Percentiles rank a stretch among this genome's conserved stretches.
These are phyloP conservation scores for Coemansia furcata DNA, from an alignment of 192 early-diverging fungal species.

Conservation along the genomic window DNA sequence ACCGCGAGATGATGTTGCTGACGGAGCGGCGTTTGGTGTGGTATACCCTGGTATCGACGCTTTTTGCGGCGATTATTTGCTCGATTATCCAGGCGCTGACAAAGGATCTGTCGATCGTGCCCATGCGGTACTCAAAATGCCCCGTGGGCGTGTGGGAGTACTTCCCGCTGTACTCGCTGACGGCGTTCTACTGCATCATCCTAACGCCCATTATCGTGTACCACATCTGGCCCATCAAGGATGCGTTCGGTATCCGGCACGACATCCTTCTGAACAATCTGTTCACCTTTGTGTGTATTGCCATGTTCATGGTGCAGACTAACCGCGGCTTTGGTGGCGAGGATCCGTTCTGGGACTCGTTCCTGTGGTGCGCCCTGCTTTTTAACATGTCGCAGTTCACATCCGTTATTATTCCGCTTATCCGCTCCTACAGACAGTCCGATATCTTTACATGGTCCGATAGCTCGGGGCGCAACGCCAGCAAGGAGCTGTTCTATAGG, in stretches of 20 bases:
- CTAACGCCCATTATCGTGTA: slow-evolving; percentile 50
- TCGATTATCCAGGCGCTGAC: slow-evolving; percentile 47
- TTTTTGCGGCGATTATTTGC: slow-evolving; percentile 40
- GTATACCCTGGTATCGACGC: slow-evolving; percentile 35
- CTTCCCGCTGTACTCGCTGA: slow-evolving; percentile 47
- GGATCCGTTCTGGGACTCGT: slow-evolving; percentile 53
- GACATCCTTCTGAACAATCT: slow-evolving; percentile 53
- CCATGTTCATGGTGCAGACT: slow-evolving; percentile 54
- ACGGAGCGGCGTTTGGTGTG: slow-evolving; percentile 49
- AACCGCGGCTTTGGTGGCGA: slow-evolving; percentile 41
- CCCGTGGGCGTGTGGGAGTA: slow-evolving; percentile 55
- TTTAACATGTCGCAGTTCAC: slow-evolving; percentile 55
- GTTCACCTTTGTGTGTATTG: slow-evolving; percentile 49
- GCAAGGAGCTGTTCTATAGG: slow-evolving; percentile 51
- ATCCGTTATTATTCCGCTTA: slow-evolving; percentile 47
- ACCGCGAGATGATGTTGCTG: slow-evolving; percentile 33
- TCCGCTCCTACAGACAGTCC: slow-evolving; percentile 48
- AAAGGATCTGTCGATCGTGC: slow-evolving; percentile 41
- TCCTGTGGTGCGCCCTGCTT: slow-evolving; percentile 46
- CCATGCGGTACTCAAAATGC: slow-evolving; percentile 44
- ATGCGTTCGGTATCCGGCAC: slow-evolving; percentile 49
- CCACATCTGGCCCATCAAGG: slow-evolving; percentile 52
- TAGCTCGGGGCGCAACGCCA: slow-evolving; percentile 28
- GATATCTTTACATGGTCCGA: slow-evolving; percentile 47
- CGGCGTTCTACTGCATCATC: slow-evolving; percentile 43